Evolutionary conservation across 805 yeast species (phyloP).

Genomic region (Brettanomyces naardenensis): DNA sequence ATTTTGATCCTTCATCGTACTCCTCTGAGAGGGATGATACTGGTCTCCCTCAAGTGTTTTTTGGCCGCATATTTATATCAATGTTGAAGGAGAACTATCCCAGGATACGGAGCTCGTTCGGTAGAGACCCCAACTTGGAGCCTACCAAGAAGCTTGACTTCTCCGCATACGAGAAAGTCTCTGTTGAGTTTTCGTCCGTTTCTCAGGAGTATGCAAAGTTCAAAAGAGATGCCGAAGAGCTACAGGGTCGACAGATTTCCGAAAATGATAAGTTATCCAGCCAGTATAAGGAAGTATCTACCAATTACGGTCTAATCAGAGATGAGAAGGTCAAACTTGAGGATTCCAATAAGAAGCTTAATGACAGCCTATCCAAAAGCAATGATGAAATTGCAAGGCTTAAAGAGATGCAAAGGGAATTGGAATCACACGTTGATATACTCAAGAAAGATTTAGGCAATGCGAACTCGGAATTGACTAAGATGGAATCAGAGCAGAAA

Average conservation of each 20-base stretch:
- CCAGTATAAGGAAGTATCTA: slow-evolving; percentile 28
- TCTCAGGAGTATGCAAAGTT: slow-evolving; percentile 11
- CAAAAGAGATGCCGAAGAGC: slow-evolving; percentile 12
- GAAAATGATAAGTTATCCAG: slow-evolving; percentile 16
- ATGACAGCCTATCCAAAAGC: slow-evolving; percentile 15
- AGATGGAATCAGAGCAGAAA: slow-evolving; percentile 15
- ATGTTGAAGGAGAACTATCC: slow-evolving; percentile 61
- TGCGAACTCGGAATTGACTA: slow-evolving; percentile 12
- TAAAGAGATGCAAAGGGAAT: slow-evolving; percentile 15
- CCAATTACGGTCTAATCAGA: slow-evolving; percentile 14
- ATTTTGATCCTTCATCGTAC: slow-evolving; percentile 44
- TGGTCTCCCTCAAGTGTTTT: slow-evolving; percentile 81
- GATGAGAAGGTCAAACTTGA: slow-evolving; percentile 28
- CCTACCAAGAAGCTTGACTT: slow-evolving; percentile 62
- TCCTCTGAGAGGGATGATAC: slow-evolving; percentile 60
- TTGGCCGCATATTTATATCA: slow-evolving; percentile 54
- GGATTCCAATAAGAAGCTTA: slow-evolving; percentile 19
- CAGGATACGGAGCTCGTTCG: slow-evolving; percentile 63
- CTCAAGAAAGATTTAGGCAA: slow-evolving; percentile 16
- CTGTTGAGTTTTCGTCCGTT: slow-evolving; percentile 23
- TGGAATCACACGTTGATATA: slow-evolving; percentile 27
- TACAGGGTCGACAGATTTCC: slow-evolving; percentile 11
- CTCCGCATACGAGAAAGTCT: slow-evolving; percentile 45
- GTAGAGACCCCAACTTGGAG: slow-evolving; percentile 65
- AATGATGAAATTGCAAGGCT: slow-evolving; percentile 20